Percentiles rank a stretch among this genome's conserved stretches.
phyloP scores from a whole-genome alignment of 2,329 filamentous ascomycete species.

The Cadophora gregata region DNA sequence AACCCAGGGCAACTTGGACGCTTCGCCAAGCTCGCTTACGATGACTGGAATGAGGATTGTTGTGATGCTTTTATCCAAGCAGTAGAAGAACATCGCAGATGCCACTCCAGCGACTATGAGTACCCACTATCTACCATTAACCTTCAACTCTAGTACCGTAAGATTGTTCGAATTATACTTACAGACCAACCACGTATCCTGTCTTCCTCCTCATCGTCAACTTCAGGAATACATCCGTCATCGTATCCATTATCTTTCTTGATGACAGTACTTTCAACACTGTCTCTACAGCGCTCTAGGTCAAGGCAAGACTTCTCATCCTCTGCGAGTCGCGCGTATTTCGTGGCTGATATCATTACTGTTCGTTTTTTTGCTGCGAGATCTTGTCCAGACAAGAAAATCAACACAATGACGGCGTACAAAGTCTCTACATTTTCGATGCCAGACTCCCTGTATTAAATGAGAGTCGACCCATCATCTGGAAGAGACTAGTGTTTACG shows the following conservation, averaged over 20 bases:
- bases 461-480: neutral
- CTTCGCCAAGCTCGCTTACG: neutral
- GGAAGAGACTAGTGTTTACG: neutral
- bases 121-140: neutral
- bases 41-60: constrained; percentile 5
- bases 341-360: neutral
- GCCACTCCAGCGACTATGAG: neutral
- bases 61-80: constrained; percentile 8
- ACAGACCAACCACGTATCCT: neutral
- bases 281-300: neutral
- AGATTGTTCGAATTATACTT: neutral
- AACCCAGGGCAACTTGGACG: neutral
- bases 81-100: constrained; percentile 9
- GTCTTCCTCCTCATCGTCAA: neutral
- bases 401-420: neutral
- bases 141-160: too few species aligned
- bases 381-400: neutral
- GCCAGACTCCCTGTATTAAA: neutral
- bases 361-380: neutral
- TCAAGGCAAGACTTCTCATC: neutral
- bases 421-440: neutral
- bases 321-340: neutral
- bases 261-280: neutral
- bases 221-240: neutral
- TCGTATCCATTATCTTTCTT: neutral